Conservation (phyloP, 768 basidiomycete species). For the Tylopilus rubrobrunneus region DNA sequence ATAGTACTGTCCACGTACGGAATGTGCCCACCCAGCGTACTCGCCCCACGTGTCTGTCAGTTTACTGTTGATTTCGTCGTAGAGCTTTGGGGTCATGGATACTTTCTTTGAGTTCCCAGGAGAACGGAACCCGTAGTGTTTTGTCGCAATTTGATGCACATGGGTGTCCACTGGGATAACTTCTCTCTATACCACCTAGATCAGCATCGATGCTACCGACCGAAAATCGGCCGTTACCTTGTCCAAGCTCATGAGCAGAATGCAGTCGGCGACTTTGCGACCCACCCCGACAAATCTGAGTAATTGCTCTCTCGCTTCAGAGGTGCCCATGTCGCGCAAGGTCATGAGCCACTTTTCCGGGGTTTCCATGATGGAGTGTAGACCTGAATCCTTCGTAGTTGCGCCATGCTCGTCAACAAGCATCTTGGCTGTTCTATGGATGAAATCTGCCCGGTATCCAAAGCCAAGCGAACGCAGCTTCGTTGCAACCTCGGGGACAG, state of each 20-base stretch:
- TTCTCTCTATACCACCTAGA: constrained; percentile 49
- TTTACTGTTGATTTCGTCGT: constrained; percentile 64
- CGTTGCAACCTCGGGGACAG: constrained; percentile 51
- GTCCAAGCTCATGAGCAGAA: constrained; percentile 88
- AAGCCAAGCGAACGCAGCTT: constrained; percentile 83
- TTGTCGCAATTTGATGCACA: constrained; percentile 83
- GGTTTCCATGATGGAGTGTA: constrained; percentile 33
- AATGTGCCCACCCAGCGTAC: constrained; percentile 90
- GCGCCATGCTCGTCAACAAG: constrained; percentile 54
- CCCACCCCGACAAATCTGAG: constrained; percentile 89
- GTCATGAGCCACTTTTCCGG: constrained; percentile 59
- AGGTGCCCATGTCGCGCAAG: constrained; percentile 47
- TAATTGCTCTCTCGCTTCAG: constrained; percentile 67
- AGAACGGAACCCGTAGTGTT: constrained; percentile 67
- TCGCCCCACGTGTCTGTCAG: constrained; percentile 71
- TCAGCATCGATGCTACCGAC: constrained; percentile 3
- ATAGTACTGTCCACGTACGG: constrained; percentile 44
- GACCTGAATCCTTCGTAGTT: not conserved
- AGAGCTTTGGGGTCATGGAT: constrained; percentile 72
- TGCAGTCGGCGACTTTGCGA: constrained; percentile 94
- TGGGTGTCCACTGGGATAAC: constrained; percentile 96
- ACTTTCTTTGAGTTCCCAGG: constrained; percentile 40
- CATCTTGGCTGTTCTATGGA: constrained; percentile 79
- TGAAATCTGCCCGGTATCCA: constrained; percentile 91
- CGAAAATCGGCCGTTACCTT: constrained; percentile 49